A percentile compares a stretch with the other conserved stretches of the same genome.
These are phyloP conservation scores for Stagonosporopsis tanaceti DNA, from an alignment of 2,329 filamentous ascomycete species.

Conservation along the genomic window DNA sequence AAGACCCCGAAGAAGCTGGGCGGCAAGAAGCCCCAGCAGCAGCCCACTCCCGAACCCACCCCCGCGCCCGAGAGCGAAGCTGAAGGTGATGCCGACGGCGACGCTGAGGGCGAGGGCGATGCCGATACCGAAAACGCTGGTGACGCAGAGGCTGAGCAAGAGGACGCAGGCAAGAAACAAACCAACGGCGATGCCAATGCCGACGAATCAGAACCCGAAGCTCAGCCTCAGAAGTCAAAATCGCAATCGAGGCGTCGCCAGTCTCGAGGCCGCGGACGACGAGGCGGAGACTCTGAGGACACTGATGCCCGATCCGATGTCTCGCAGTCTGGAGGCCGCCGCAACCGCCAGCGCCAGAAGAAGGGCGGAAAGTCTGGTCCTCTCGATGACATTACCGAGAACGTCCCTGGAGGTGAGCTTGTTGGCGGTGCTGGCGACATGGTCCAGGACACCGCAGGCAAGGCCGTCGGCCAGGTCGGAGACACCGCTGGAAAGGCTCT, in stretches of 20 bases:
- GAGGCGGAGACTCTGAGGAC: slow-evolving; percentile 60
- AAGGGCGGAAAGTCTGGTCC: slow-evolving; percentile 59
- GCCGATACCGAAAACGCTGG: slow-evolving; percentile 18
- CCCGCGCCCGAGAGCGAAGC: slow-evolving; percentile 56
- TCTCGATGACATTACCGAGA: slow-evolving; percentile 65
- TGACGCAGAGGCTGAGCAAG: slow-evolving; percentile 51
- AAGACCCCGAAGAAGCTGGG: slow-evolving; percentile 60
- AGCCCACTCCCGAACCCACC: slow-evolving; percentile 58
- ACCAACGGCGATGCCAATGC: slow-evolving; percentile 49
- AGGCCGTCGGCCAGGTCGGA: slow-evolving; percentile 58
- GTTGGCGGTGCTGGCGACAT: slow-evolving; percentile 63
- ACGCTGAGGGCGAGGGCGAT: slow-evolving; percentile 13
- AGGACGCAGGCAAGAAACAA: slow-evolving; percentile 49
- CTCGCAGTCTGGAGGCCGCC: slow-evolving; percentile 62
- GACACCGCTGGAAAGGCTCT: slow-evolving; percentile 54
- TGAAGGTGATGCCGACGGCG: slow-evolving; percentile 51
- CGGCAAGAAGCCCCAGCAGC: slow-evolving; percentile 54
- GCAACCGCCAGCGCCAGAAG: slow-evolving; percentile 62
- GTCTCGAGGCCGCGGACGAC: slow-evolving; percentile 59
- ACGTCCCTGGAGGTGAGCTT: slow-evolving; percentile 60
- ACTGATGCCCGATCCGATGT: slow-evolving; percentile 63
- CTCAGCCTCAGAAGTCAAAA: slow-evolving; percentile 47
- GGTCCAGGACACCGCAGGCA: slow-evolving; percentile 64
- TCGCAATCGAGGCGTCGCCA: slow-evolving; percentile 58
- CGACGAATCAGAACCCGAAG: slow-evolving; percentile 57